A percentile compares a stretch with the other conserved stretches of the same genome.
Conservation (phyloP, 371 early-diverging fungal species). For the Haplosporangium sp. region DNA sequence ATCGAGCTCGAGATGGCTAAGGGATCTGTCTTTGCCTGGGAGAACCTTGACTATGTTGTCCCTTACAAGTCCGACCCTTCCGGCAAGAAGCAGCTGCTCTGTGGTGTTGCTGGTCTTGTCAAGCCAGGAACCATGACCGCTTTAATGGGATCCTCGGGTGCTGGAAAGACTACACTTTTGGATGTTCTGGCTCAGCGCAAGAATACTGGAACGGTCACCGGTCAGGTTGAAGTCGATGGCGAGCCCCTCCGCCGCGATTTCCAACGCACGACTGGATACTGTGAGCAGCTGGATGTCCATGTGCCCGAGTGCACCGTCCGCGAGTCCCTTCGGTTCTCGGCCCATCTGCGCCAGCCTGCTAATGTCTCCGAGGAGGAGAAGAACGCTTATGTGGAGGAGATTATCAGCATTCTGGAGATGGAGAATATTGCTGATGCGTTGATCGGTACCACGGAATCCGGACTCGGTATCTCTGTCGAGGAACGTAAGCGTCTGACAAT, state of each 20-base stretch:
- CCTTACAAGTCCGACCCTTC: slow-evolving; percentile 49
- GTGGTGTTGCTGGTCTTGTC: slow-evolving; percentile 56
- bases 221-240: slow-evolving; percentile 60
- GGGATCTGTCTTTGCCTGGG: slow-evolving; percentile 58
- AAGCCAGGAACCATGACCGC: slow-evolving; percentile 80
- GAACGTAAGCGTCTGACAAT: slow-evolving; percentile 72
- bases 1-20: slow-evolving; percentile 52
- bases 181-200: slow-evolving; percentile 86
- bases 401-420: slow-evolving; percentile 75
- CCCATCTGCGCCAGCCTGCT: slow-evolving; percentile 74
- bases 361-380: slow-evolving; percentile 71
- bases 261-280: slow-evolving; percentile 82
- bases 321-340: slow-evolving; percentile 76
- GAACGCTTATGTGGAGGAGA: slow-evolving; percentile 74
- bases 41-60: slow-evolving; percentile 55
- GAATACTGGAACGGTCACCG: slow-evolving; percentile 79
- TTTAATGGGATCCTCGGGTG: slow-evolving; percentile 88
- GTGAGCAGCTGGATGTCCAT: slow-evolving; percentile 87
- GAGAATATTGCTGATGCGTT: slow-evolving; percentile 70
- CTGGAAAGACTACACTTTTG: slow-evolving; percentile 90
- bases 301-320: slow-evolving; percentile 70
- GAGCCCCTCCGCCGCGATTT: slow-evolving; percentile 63
- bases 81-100: slow-evolving; percentile 56
- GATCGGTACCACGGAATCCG: slow-evolving; percentile 64
- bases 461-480: slow-evolving; percentile 65